A percentile compares a stretch with the other conserved stretches of the same genome.
Conservation (phyloP, 495 filamentous ascomycete genomes). For the Evansstolkia leycettana region DNA sequence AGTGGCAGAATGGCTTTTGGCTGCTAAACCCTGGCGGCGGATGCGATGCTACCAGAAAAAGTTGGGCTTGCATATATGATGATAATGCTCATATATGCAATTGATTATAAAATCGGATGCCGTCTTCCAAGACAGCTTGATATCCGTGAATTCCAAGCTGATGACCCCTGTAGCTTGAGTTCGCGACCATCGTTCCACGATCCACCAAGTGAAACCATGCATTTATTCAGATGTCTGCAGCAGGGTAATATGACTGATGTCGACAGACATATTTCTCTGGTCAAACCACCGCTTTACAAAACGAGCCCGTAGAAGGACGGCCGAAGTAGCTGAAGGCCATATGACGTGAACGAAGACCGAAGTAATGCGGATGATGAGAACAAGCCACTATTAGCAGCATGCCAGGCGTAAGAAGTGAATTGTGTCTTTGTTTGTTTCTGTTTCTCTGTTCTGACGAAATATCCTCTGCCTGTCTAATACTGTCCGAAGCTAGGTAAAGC, state of each 20-base stretch:
- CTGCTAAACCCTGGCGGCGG: neutral
- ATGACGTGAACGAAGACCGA: constrained; percentile 8
- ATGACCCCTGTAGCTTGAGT: too few relatives aligned
- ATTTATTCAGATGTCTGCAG: too few relatives aligned
- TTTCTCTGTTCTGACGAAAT: constrained; percentile 22
- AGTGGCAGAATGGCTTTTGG: too few relatives aligned
- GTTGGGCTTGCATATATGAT: neutral
- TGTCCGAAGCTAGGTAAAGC: constrained; percentile 36
- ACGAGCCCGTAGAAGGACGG: constrained; percentile 15
- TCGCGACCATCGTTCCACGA: too few relatives aligned
- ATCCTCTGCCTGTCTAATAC: constrained; percentile 28
- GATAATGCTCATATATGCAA: neutral
- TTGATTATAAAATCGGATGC: neutral
- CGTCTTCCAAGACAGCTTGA: too few relatives aligned
- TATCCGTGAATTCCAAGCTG: too few relatives aligned
- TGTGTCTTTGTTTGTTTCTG: constrained; percentile 21
- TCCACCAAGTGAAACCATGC: too few relatives aligned
- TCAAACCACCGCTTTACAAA: constrained; percentile 27
- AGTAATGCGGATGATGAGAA: constrained; percentile 8
- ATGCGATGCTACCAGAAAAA: neutral
- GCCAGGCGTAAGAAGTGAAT: constrained; percentile 32
- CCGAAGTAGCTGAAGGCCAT: constrained; percentile 9
- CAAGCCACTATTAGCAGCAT: constrained; percentile 15
- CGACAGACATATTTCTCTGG: constrained; percentile 6
- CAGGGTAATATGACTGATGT: too few relatives aligned